Evolutionary conservation across 2,329 filamentous ascomycete genomes (phyloP).

Genomic region (Penicillium decumbens): DNA sequence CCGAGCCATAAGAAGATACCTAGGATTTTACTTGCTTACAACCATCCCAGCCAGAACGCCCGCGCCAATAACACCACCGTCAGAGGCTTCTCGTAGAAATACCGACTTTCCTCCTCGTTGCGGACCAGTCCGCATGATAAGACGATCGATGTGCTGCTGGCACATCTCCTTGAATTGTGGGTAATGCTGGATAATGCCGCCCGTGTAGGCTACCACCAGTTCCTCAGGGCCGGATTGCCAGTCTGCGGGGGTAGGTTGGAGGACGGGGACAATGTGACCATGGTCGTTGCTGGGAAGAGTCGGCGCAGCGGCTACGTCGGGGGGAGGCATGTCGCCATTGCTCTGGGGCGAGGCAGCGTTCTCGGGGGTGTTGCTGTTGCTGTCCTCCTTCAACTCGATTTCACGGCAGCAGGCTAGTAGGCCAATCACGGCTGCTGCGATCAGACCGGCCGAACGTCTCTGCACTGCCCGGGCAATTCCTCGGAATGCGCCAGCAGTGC

Average conservation of each 20-base stretch:
- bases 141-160: constrained; percentile 61
- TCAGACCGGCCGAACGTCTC: constrained; percentile 65
- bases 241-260: constrained; percentile 33
- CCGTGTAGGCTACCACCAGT: constrained; percentile 72
- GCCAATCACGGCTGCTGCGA: constrained; percentile 68
- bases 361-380: constrained; percentile 35
- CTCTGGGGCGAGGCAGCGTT: constrained; percentile 26
- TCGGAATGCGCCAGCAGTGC: constrained; percentile 57
- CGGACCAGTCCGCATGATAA: constrained; percentile 46
- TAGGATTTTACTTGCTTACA: constrained; percentile 20
- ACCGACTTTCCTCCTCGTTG: constrained; percentile 48
- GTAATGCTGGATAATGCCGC: constrained; percentile 74
- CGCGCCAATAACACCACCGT: constrained; percentile 55
- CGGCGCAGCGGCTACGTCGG: constrained; percentile 13
- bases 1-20: not conserved
- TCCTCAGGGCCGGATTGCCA: constrained; percentile 51
- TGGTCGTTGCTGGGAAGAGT: constrained; percentile 11
- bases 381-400: constrained; percentile 47
- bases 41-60: constrained; percentile 52
- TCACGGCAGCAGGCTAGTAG: constrained; percentile 66
- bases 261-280: constrained; percentile 36
- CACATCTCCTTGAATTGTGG: constrained; percentile 68
- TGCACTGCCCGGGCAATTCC: constrained; percentile 67
- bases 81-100: constrained; percentile 49
- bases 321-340: constrained; percentile 22